Evolutionary conservation across 306 rosid species (phyloP), one percentile per base, ranked within the genome.

Genomic region (Glycine tomentella): DNA sequence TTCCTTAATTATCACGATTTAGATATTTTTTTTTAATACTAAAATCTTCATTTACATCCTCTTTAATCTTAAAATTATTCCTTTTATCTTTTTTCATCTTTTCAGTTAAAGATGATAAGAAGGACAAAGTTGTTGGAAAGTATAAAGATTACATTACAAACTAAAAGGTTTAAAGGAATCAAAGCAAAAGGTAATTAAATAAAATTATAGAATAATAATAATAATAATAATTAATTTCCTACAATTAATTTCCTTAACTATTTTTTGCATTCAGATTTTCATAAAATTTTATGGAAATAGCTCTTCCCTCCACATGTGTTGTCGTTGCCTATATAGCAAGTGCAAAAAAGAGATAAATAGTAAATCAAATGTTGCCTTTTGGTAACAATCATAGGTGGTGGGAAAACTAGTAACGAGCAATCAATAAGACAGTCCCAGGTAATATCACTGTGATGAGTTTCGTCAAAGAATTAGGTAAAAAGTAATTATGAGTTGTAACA

Each of bases 391-490:
- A 57, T 36, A 2, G 33, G 8, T 40, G 20, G 69, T 58, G 45
- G 69, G 15, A 42, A 45, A 72, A 73, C 51, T 3, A 55, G 61
- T 49, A 66, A 13, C 5, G 7, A 40, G 38, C n/a, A 44, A 53
- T 44, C 16, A 78, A 68, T 14, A 40, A 34, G 31, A 42, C 7
- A 78, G 45, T n/a, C 58, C 33, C 76, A 78, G 7, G 68, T 67
- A 25, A 8, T 25, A 25, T 44, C 8, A 8, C 13, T n/a, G 3
- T 44, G 8, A 55, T 57, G 69, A 38, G 15, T 57, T 69, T 42
- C 8, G 76, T 79, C 70, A 56, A 79, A 56, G 42, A 11, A 69
- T 69, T 79, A 79, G 83, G 69, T 69, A n/a, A 69, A 69, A 79
- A 44, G 82, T 45, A 79, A 69, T 58, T 9, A 45, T 57, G 25